A percentile compares a stretch with the other conserved stretches of the same genome.
Conservation (phyloP, 768 basidiomycete species). For the Hortiboletus campestris region DNA sequence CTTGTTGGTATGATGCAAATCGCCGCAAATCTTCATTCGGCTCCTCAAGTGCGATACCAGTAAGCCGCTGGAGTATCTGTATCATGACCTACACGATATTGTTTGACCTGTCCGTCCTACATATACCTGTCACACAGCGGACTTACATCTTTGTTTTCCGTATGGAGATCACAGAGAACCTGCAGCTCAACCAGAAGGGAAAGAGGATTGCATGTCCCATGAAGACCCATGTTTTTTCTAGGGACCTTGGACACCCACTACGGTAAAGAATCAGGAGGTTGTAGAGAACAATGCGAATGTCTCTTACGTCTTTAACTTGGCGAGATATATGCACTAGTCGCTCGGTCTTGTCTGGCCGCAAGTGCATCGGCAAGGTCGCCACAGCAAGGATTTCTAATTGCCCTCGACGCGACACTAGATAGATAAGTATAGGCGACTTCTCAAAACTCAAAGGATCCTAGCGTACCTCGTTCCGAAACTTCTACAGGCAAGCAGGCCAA, state of each 20-base stretch:
- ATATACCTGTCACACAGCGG: not conserved
- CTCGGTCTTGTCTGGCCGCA: slow-evolving; percentile 1
- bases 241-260: slow-evolving; percentile 19
- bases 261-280: slow-evolving; percentile 1
- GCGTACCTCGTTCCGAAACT: slow-evolving; percentile 12
- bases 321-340: slow-evolving; percentile 16
- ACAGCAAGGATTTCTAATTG: slow-evolving; percentile 26
- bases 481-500: slow-evolving; percentile 10
- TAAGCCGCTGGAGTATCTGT: slow-evolving; percentile 35
- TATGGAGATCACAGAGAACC: slow-evolving; percentile 13
- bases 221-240: not conserved
- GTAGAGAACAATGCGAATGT: not conserved
- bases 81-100: slow-evolving; percentile 10
- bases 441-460: not conserved
- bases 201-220: slow-evolving; percentile 12
- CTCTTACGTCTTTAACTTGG: slow-evolving; percentile 24
- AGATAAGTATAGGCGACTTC: not conserved
- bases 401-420: slow-evolving; percentile 22
- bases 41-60: slow-evolving; percentile 38
- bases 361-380: slow-evolving; percentile 19
- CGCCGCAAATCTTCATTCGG: slow-evolving; percentile 39
- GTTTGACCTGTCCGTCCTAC: not conserved
- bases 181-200: slow-evolving; percentile 30
- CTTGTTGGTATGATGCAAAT: slow-evolving; percentile 53
- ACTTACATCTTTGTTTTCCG: slow-evolving; percentile 19